These are phyloP conservation scores for Colletotrichum sp. DNA, from an alignment of 2,329 filamentous ascomycete genomes.

Conservation along the genomic window DNA sequence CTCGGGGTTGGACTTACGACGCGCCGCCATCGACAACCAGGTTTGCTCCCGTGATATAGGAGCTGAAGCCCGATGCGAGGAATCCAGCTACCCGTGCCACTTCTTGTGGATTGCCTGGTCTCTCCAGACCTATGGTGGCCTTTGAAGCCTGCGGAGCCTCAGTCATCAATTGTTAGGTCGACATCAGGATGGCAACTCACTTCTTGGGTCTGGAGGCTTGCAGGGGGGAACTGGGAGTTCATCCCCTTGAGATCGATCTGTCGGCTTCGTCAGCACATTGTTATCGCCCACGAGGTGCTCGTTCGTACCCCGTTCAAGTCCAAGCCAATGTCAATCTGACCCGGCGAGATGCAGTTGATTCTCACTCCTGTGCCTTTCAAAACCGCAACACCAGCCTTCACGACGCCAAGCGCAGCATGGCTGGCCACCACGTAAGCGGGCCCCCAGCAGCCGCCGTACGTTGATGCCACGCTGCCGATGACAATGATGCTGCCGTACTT, in stretches of 20 bases:
- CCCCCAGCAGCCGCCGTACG: conserved; percentile 64
- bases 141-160: conserved; percentile 41
- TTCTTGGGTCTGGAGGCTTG: conserved; percentile 54
- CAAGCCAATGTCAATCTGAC: conserved; percentile 44
- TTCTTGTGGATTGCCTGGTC: conserved; percentile 61
- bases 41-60: conserved; percentile 67
- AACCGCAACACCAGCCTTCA: conserved; percentile 60
- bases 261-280: background rate
- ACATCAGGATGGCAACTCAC: conserved; percentile 24
- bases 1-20: conserved; percentile 31
- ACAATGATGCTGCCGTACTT: conserved; percentile 68
- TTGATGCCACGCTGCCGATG: conserved; percentile 62
- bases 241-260: conserved; percentile 55
- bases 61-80: conserved; percentile 66
- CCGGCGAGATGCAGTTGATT: conserved; percentile 58
- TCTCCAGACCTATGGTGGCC: conserved; percentile 60
- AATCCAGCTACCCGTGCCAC: conserved; percentile 67
- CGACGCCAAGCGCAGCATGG: conserved; percentile 66
- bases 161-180: background rate
- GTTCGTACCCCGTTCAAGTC: conserved; percentile 44
- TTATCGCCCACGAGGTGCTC: background rate
- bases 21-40: conserved; percentile 67
- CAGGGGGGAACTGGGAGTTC: conserved; percentile 59
- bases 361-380: conserved; percentile 64
- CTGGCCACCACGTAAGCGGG: conserved; percentile 65